A percentile compares a stretch with the other conserved stretches of the same genome.
These are phyloP conservation scores for Mytilinidion resinicola DNA, from an alignment of 495 filamentous ascomycete species.

Conservation along the genomic window DNA sequence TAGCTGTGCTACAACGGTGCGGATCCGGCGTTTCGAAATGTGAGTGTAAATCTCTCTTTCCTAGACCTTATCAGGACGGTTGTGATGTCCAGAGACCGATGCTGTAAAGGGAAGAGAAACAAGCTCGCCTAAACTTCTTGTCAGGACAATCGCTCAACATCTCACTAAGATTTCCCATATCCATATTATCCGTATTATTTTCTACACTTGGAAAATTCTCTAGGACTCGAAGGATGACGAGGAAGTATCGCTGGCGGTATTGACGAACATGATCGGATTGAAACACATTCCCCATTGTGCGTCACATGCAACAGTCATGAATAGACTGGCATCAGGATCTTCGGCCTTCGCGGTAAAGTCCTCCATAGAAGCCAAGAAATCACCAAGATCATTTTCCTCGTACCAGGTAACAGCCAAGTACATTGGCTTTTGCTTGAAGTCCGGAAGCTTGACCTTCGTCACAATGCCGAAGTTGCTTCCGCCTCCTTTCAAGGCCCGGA, in stretches of 20 bases:
- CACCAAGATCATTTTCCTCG: background rate
- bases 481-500: conserved; percentile 12
- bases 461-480: conserved; percentile 19
- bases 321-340: background rate
- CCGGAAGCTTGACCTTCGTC: conserved; percentile 5
- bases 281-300: too few relatives aligned
- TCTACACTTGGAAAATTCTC: background rate
- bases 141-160: background rate
- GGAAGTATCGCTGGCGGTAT: background rate
- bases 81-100: too few relatives aligned
- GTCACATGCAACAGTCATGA: background rate
- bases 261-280: background rate
- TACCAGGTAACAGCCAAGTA: background rate
- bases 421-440: background rate
- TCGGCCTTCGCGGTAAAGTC: background rate
- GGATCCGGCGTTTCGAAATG: background rate
- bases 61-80: background rate
- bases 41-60: background rate
- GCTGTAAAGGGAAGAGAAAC: background rate
- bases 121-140: background rate
- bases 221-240: background rate
- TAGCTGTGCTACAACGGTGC: background rate
- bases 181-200: background rate
- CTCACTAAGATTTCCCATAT: background rate
- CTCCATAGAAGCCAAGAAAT: background rate